phyloP scores from a whole-genome alignment of 2,329 filamentous ascomycete species.

The Fusarium sp. region DNA sequence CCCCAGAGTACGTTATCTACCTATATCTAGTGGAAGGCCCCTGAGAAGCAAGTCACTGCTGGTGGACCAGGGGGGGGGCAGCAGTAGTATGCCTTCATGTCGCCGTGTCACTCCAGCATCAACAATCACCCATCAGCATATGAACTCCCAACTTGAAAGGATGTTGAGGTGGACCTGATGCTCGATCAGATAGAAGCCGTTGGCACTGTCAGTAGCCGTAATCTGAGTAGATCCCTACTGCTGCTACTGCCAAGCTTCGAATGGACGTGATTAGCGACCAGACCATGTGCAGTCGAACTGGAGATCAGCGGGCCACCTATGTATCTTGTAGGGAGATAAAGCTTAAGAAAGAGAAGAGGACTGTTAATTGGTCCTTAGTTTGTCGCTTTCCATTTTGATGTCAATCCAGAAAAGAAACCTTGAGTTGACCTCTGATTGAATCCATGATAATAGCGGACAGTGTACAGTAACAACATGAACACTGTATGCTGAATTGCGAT shows the following conservation, averaged over 20 bases:
- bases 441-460: background rate
- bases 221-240: constrained; percentile 21
- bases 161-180: constrained; percentile 33
- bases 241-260: constrained; percentile 5
- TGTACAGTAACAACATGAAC: background rate
- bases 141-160: constrained; percentile 23
- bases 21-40: constrained; percentile 58
- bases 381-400: background rate
- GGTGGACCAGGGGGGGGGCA: no score
- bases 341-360: background rate
- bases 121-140: constrained; percentile 6
- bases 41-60: constrained; percentile 45
- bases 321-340: no score
- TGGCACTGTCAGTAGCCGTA: constrained; percentile 40
- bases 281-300: background rate
- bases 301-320: background rate
- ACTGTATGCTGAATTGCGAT: constrained; percentile 1
- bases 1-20: constrained; percentile 71
- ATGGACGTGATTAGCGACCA: background rate
- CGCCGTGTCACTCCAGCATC: constrained; percentile 3
- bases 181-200: constrained; percentile 37
- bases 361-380: background rate
- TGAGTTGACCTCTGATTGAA: background rate
- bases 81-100: no score
- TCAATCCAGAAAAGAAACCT: background rate